These are phyloP conservation scores for Fusarium avenaceum DNA, from an alignment of 2,329 filamentous ascomycete species.

Conservation along the genomic window DNA sequence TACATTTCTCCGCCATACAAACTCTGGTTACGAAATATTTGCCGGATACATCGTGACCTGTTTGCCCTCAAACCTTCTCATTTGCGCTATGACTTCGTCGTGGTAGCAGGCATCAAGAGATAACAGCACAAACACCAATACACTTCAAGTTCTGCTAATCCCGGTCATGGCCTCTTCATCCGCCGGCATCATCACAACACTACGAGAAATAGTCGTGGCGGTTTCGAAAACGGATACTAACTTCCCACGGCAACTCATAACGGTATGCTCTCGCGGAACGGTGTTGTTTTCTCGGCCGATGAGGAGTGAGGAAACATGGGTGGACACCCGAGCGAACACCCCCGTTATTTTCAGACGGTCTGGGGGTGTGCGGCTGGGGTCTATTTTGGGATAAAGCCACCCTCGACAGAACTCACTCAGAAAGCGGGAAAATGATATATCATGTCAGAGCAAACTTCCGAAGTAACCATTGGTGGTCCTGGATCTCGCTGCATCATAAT, in stretches of 20 bases:
- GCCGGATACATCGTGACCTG: neutral
- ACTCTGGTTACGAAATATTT: neutral
- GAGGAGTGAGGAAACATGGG: slow-evolving; percentile 46
- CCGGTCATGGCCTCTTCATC: slow-evolving; percentile 36
- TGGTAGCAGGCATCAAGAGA: slow-evolving; percentile 2
- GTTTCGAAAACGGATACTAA: slow-evolving; percentile 37
- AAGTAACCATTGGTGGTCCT: slow-evolving; percentile 41
- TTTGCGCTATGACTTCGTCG: neutral
- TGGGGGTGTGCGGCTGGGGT: slow-evolving; percentile 10
- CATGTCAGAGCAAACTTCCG: slow-evolving; percentile 31
- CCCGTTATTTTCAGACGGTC: slow-evolving; percentile 7
- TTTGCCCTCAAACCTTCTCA: slow-evolving; percentile 1
- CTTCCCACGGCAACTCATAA: slow-evolving; percentile 37
- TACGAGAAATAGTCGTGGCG: slow-evolving; percentile 37
- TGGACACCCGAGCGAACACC: slow-evolving; percentile 23
- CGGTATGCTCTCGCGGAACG: slow-evolving; percentile 39
- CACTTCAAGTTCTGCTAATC: slow-evolving; percentile 18
- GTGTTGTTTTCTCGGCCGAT: slow-evolving; percentile 50
- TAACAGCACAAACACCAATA: slow-evolving; percentile 17
- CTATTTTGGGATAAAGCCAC: slow-evolving; percentile 43
- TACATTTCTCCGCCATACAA: neutral
- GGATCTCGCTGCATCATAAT: slow-evolving; percentile 45
- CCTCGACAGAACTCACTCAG: slow-evolving; percentile 28
- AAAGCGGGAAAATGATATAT: slow-evolving; percentile 41
- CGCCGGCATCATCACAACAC: slow-evolving; percentile 40